Base-by-base conservation (phyloP, 495 filamentous ascomycete species). In the Aspergillus panamensis region DNA sequence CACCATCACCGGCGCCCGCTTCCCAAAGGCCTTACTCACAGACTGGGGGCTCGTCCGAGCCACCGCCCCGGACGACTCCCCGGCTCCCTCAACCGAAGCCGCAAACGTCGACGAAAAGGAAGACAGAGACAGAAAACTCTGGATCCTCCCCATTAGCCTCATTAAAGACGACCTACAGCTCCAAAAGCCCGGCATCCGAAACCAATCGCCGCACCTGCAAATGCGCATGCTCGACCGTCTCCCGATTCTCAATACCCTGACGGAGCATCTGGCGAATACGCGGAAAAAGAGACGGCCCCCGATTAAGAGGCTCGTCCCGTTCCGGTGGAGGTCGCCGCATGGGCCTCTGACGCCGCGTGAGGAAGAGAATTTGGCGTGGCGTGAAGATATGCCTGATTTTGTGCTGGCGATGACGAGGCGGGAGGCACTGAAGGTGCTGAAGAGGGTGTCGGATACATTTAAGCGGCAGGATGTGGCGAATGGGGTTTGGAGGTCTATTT, bases 1-100 rank as follows among this genome's bases (percentile, higher is more conserved):
- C 67, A 33, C 69, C 3, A 39, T 83, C n/a, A 87, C 89, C 8
- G 66, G 64, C 0, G 62, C 66, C 1, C 63, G 78, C 3, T 62
- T 93, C 1, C 92, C 92, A 0, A 73, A 59, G 4, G 82, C 74
- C 55, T 83, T 96, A 53, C 72, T 92, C 12, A 80, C 85, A 32
- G 75, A 81, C 29, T 88, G 89, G 65, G 77, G 76, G 8, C 45
- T 90, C 8, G 66, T 84, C 1, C 62, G 70, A 16, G 80, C 86
- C 39, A 86, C 88, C 7, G 68, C 80, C 14, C 51, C 44, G 1
- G 45, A 21, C 13, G 6, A 14, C 52, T 13, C 16, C 12, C 33
- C 51, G 49, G 16, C 25, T 0, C 25, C 37, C 37, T 19, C n/a
- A 13, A 45, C 35, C 10, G 16, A 29, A 8, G 12, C 6, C 5